These are phyloP conservation scores for Dryas alaskensis DNA, from an alignment of 306 rosid genomes.

Conservation along the genomic window DNA sequence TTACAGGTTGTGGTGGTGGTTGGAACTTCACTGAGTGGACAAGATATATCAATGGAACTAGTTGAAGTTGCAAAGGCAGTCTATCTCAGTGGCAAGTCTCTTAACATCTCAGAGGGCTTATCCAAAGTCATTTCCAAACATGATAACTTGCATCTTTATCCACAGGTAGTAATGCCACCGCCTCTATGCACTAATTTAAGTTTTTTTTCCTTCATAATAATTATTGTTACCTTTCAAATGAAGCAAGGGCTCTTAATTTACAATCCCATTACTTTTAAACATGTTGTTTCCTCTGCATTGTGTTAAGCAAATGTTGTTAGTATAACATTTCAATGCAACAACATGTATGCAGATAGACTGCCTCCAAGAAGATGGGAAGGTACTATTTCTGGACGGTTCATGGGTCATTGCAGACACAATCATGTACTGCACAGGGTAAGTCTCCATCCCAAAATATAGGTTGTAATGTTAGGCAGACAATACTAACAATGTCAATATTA, in stretches of 20 bases:
- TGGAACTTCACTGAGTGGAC: constrained; percentile 84
- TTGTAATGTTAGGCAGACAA: neutral
- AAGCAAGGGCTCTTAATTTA: no score
- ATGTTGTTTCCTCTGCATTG: neutral
- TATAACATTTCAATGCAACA: neutral
- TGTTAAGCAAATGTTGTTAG: neutral
- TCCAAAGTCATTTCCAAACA: constrained; percentile 76
- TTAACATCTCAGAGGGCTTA: constrained; percentile 58
- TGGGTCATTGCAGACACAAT: constrained; percentile 63
- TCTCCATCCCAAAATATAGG: neutral
- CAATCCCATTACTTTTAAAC: neutral
- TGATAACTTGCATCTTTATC: constrained; percentile 61
- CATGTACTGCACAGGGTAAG: constrained; percentile 86
- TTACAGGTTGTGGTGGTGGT: constrained; percentile 73
- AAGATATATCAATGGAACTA: constrained; percentile 82
- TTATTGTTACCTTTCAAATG: no score
- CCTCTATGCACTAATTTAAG: constrained; percentile 4
- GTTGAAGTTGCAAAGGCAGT: constrained; percentile 73
- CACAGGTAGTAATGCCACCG: constrained; percentile 45
- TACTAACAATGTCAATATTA: neutral
- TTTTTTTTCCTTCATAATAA: neutral
- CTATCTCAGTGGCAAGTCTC: constrained; percentile 65
- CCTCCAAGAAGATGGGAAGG: constrained; percentile 75
- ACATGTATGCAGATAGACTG: constrained; percentile 58
- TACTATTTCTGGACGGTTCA: constrained; percentile 67